A percentile compares a stretch with the other conserved stretches of the same genome.
Evolutionary conservation across 75 land plant species (phyloP).

Genomic region (Cryptomeria japonica): DNA sequence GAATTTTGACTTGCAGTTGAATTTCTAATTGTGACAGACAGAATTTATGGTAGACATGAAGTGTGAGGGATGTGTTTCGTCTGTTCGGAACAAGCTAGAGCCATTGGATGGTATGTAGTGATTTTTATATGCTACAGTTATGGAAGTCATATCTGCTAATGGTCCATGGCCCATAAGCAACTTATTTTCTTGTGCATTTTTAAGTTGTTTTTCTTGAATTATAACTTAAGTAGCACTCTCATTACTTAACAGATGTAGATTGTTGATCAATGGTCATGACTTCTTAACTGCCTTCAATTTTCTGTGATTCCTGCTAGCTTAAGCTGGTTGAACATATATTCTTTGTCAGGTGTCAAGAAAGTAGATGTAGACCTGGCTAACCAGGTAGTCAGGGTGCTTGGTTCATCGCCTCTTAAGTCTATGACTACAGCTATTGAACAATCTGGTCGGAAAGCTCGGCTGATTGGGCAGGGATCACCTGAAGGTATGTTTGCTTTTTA

Average conservation of each 20-base stretch:
- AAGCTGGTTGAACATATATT: background rate
- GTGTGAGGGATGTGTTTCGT: conserved; percentile 87
- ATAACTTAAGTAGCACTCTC: background rate
- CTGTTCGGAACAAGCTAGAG: conserved; percentile 77
- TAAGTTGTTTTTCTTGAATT: background rate
- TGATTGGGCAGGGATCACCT: conserved; percentile 93
- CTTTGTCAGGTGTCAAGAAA: conserved; percentile 64
- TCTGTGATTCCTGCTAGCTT: background rate
- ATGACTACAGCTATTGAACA: conserved; percentile 76
- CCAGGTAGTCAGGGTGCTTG: conserved; percentile 87
- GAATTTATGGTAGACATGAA: conserved; percentile 99
- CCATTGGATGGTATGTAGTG: conserved; percentile 59
- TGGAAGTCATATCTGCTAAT: background rate
- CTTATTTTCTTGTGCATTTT: background rate
- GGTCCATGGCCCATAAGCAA: background rate
- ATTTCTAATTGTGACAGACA: conserved; percentile 53
- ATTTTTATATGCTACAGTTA: background rate
- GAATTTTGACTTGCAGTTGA: background rate
- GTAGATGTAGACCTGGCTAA: conserved; percentile 81
- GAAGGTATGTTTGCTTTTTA: conserved; percentile 50
- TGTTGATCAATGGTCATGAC: background rate
- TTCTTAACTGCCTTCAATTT: background rate
- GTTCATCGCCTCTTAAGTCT: conserved; percentile 62
- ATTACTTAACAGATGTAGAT: background rate
- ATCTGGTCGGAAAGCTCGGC: conserved; percentile 78